These are phyloP conservation scores for Tulasnella sp. DNA, from an alignment of 768 basidiomycete species.

Conservation along the genomic window DNA sequence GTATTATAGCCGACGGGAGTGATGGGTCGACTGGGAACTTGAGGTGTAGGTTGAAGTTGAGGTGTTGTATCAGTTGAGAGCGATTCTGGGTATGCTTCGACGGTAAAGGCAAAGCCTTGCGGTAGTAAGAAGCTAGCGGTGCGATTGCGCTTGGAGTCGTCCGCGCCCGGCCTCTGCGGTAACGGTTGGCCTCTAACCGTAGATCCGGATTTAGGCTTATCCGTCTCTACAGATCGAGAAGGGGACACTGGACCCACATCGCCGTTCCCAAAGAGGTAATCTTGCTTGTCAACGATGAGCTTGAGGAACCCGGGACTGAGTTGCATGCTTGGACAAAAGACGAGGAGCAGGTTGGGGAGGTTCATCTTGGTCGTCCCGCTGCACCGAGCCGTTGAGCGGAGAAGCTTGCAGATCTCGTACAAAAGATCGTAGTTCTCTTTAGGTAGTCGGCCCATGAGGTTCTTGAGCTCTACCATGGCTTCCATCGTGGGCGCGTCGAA, in stretches of 20 bases:
- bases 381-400: constrained; percentile 70
- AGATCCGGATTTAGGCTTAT: constrained; percentile 21
- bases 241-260: constrained; percentile 57
- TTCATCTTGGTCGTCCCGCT: constrained; percentile 88
- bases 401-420: constrained; percentile 77
- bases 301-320: constrained; percentile 76
- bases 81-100: constrained; percentile 32
- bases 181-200: background rate
- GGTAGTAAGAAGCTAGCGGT: constrained; percentile 33
- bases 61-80: constrained; percentile 30
- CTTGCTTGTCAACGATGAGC: constrained; percentile 62
- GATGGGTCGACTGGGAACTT: constrained; percentile 4
- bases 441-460: constrained; percentile 71
- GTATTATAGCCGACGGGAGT: background rate
- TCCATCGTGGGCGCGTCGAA: constrained; percentile 37
- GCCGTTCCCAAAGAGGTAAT: constrained; percentile 48
- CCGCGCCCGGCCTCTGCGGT: constrained; percentile 15
- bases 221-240: constrained; percentile 3
- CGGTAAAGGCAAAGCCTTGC: constrained; percentile 29
- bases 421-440: constrained; percentile 83
- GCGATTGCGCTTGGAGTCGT: constrained; percentile 33
- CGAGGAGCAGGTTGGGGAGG: constrained; percentile 80
- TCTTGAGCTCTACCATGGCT: constrained; percentile 54
- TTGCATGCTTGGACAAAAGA: constrained; percentile 84
- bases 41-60: constrained; percentile 27